Percentiles rank a stretch among this genome's conserved stretches.
These are phyloP conservation scores for Bipolaris sorokiniana DNA, from an alignment of 2,329 filamentous ascomycete species.

Conservation along the genomic window DNA sequence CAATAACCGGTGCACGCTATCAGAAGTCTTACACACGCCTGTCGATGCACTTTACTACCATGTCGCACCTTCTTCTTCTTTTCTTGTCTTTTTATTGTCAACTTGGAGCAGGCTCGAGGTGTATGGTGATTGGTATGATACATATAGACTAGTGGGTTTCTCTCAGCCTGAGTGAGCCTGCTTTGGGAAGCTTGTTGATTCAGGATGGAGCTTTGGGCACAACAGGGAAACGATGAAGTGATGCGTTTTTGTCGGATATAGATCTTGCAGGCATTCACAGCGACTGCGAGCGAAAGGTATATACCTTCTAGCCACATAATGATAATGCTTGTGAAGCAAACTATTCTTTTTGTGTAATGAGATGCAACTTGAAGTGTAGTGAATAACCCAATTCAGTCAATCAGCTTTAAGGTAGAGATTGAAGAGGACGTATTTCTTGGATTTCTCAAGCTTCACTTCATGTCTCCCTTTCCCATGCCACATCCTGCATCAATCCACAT, in stretches of 20 bases:
- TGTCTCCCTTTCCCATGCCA: not conserved
- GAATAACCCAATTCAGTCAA: no score
- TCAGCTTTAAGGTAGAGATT: not conserved
- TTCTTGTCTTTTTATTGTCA: conserved; percentile 37
- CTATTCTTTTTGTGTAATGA: not conserved
- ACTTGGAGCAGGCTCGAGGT: conserved; percentile 31
- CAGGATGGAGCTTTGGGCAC: conserved; percentile 20
- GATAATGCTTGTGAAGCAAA: conserved; percentile 33
- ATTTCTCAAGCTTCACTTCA: not conserved
- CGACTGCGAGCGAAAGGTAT: conserved; percentile 26
- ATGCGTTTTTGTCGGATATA: conserved; percentile 42
- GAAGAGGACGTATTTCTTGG: not conserved
- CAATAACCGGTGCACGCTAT: not conserved
- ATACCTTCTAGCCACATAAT: conserved; percentile 44
- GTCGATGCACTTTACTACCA: not conserved
- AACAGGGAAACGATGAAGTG: conserved; percentile 37
- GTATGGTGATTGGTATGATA: conserved; percentile 35
- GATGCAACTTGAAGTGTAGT: not conserved
- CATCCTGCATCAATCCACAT: not conserved
- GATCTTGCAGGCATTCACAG: conserved; percentile 30
- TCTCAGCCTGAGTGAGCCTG: conserved; percentile 27
- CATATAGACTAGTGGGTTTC: conserved; percentile 44
- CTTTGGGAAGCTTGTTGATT: conserved; percentile 19
- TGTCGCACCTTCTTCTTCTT: conserved; percentile 21
- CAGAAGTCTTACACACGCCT: not conserved